Percentiles rank a stretch among this genome's conserved stretches.
Conservation (phyloP, 495 filamentous ascomycete species). For the Massariosphaeria phaeospora region DNA sequence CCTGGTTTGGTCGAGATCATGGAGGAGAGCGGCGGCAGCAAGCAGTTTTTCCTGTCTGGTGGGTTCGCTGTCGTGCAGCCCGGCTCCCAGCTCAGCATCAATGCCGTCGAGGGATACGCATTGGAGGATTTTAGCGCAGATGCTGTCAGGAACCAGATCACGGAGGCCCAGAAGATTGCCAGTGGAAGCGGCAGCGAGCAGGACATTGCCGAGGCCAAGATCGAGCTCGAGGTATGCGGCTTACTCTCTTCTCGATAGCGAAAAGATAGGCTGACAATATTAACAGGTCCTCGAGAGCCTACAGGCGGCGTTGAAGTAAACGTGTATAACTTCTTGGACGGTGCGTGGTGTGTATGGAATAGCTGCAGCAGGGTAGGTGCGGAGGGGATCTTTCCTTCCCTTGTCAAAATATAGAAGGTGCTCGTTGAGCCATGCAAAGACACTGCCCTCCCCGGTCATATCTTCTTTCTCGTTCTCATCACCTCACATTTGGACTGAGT, state of each 20-base stretch:
- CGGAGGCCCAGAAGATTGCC: conserved; percentile 93
- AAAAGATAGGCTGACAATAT: not conserved
- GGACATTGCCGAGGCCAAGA: conserved; percentile 96
- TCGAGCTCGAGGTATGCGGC: conserved; percentile 87
- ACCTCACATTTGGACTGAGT: conserved; percentile 1
- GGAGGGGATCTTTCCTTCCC: conserved; percentile 9
- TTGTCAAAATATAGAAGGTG: conserved; percentile 26
- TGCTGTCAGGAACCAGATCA: conserved; percentile 70
- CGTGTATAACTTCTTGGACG: conserved; percentile 28
- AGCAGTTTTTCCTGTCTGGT: conserved; percentile 97
- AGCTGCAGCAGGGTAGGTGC: too few species aligned
- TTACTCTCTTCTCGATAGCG: not conserved
- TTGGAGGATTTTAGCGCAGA: conserved; percentile 94
- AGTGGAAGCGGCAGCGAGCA: conserved; percentile 88
- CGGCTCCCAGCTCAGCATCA: conserved; percentile 91
- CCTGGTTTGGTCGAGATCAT: conserved; percentile 92
- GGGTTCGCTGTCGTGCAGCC: conserved; percentile 97
- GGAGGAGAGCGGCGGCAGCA: conserved; percentile 86
- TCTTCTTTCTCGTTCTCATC: conserved; percentile 3
- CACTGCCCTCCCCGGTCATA: conserved; percentile 1
- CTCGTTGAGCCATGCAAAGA: conserved; percentile 19
- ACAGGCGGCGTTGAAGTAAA: conserved; percentile 45
- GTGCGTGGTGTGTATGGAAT: conserved; percentile 29
- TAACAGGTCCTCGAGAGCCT: conserved; percentile 44
- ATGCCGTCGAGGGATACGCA: conserved; percentile 89